A percentile compares a stretch with the other conserved stretches of the same genome.
Evolutionary conservation across 2,329 filamentous ascomycete genomes (phyloP).

Genomic region (Pseudogymnoascus sp.): DNA sequence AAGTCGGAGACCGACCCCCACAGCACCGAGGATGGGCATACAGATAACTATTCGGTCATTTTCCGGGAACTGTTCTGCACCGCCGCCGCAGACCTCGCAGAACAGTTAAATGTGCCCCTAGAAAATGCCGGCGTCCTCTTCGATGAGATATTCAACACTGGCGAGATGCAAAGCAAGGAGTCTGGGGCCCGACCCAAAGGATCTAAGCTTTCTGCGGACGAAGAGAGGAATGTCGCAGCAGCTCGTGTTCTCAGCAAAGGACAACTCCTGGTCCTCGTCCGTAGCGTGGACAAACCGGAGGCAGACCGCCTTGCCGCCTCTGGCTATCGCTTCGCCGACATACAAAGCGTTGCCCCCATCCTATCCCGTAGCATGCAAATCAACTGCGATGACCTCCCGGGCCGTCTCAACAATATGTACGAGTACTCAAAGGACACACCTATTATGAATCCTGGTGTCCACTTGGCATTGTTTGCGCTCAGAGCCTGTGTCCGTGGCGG

Average conservation of each 20-base stretch:
- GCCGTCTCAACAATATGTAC: slow-evolving; percentile 57
- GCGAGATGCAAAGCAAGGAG: slow-evolving; percentile 26
- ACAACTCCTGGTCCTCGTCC: slow-evolving; percentile 74
- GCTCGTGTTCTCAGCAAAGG: slow-evolving; percentile 54
- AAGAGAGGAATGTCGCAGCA: slow-evolving; percentile 31
- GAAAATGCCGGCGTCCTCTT: slow-evolving; percentile 62
- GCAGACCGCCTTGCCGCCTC: slow-evolving; percentile 57
- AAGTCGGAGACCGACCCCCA: slow-evolving; percentile 38
- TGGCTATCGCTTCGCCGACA: slow-evolving; percentile 71
- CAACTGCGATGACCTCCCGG: slow-evolving; percentile 51
- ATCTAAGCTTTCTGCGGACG: slow-evolving; percentile 26
- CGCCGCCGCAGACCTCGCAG: slow-evolving; percentile 66
- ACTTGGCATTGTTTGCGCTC: slow-evolving; percentile 52
- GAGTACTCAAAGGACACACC: slow-evolving; percentile 43
- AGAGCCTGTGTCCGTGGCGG: slow-evolving; percentile 35
- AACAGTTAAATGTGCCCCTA: slow-evolving; percentile 55
- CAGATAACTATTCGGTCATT: slow-evolving; percentile 64
- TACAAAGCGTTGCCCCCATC: slow-evolving; percentile 59
- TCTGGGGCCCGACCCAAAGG: background rate
- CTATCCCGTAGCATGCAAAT: slow-evolving; percentile 72
- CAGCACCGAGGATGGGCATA: slow-evolving; percentile 48
- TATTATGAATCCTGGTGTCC: slow-evolving; percentile 45
- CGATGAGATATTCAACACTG: slow-evolving; percentile 68
- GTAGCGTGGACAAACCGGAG: slow-evolving; percentile 52
- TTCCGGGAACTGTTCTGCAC: slow-evolving; percentile 81